phyloP scores from a whole-genome alignment of 2,329 filamentous ascomycete genomes.

The Colletotrichum orbiculare region DNA sequence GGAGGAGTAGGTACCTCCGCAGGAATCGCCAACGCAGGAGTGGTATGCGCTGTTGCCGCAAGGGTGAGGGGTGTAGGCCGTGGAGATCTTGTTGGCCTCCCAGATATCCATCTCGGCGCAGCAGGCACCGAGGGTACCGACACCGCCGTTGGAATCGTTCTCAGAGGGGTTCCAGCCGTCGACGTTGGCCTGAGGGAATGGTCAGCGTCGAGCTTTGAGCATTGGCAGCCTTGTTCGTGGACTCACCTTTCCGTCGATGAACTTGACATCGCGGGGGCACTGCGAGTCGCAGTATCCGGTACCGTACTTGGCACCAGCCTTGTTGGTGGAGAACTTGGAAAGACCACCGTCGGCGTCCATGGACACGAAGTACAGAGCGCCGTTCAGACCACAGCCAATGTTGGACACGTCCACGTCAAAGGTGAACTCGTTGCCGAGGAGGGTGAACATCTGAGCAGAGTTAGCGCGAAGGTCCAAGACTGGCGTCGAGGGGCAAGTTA shows the following conservation, averaged over 20 bases:
- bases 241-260: constrained; percentile 62
- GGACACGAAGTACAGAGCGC: constrained; percentile 74
- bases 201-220: background rate
- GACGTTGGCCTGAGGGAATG: constrained; percentile 55
- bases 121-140: constrained; percentile 65
- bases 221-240: background rate
- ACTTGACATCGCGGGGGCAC: constrained; percentile 67
- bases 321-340: constrained; percentile 61
- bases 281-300: constrained; percentile 67
- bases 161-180: constrained; percentile 62
- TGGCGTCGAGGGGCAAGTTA: constrained; percentile 61
- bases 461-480: constrained; percentile 42
- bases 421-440: constrained; percentile 76
- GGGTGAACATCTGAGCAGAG: constrained; percentile 64
- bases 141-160: constrained; percentile 65
- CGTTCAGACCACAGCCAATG: constrained; percentile 77
- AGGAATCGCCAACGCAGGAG: constrained; percentile 61
- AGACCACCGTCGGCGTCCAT: constrained; percentile 69
- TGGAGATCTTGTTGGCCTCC: constrained; percentile 74
- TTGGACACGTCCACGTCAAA: constrained; percentile 78
- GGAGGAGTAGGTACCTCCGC: constrained; percentile 63
- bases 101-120: constrained; percentile 73
- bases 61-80: constrained; percentile 73
- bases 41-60: constrained; percentile 63
- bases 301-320: constrained; percentile 68